A percentile compares a stretch with the other conserved stretches of the same genome.
Conservation (phyloP, 192 early-diverging fungal species). For the Coemansia sp. region DNA sequence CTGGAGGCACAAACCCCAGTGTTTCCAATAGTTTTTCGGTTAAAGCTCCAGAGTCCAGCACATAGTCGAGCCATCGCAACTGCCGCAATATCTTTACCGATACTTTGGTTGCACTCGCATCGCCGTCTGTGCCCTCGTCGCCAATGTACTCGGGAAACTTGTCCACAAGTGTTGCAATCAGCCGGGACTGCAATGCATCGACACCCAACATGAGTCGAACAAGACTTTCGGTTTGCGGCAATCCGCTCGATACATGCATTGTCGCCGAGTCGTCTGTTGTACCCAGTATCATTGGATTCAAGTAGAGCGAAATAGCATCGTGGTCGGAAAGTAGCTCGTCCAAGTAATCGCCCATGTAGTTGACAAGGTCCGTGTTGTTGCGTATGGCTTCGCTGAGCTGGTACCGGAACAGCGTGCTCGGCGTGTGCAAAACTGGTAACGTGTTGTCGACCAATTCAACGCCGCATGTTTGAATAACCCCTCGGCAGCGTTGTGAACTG, state of each 20-base stretch:
- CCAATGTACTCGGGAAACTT: constrained; percentile 62
- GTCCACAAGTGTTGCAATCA: constrained; percentile 59
- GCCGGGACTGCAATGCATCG: constrained; percentile 59
- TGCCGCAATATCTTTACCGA: constrained; percentile 69
- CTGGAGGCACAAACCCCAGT: constrained; percentile 59
- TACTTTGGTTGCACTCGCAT: constrained; percentile 39
- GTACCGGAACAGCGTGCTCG: constrained; percentile 32
- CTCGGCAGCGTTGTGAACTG: constrained; percentile 2
- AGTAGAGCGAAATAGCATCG: constrained; percentile 24
- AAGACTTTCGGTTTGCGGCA: constrained; percentile 54
- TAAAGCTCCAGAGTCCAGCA: constrained; percentile 61
- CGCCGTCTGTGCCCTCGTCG: constrained; percentile 36
- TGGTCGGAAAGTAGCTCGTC: constrained; percentile 33
- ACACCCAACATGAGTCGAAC: constrained; percentile 61
- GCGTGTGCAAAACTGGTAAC: constrained; percentile 22
- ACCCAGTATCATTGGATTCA: constrained; percentile 21
- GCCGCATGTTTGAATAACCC: constrained; percentile 25
- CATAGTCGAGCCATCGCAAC: constrained; percentile 73
- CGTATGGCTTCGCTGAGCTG: constrained; percentile 21
- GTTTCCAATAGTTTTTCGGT: constrained; percentile 69
- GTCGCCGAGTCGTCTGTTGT: not conserved
- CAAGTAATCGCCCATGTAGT: constrained; percentile 18
- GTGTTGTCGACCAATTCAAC: constrained; percentile 11
- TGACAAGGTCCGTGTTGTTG: not conserved
- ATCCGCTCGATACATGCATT: not conserved